Evolutionary conservation across 345 rosid species (phyloP).

Genomic region (Streptanthus diversifolius): DNA sequence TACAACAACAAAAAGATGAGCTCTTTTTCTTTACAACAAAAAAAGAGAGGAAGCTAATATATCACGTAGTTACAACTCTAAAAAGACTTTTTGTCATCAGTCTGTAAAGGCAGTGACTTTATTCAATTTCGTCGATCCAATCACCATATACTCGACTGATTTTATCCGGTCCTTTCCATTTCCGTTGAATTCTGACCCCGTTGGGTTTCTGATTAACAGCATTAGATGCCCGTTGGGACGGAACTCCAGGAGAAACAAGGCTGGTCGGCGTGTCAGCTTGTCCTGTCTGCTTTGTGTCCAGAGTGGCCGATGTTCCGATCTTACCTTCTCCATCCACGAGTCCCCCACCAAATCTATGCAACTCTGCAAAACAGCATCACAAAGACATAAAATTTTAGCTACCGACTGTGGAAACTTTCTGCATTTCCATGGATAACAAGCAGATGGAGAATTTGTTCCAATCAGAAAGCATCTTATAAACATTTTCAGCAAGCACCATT

Average conservation of each 20-base stretch:
- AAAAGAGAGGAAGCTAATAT: neutral
- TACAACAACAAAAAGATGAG: neutral
- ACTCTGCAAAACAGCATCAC: conserved; percentile 43
- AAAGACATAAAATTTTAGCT: neutral
- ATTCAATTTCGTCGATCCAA: conserved; percentile 91
- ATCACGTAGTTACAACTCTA: conserved; percentile 17
- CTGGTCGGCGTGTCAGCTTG: conserved; percentile 43
- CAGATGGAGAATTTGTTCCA: neutral
- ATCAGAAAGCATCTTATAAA: neutral
- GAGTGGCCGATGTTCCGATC: conserved; percentile 46
- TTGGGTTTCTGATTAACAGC: conserved; percentile 47
- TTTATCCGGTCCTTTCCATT: conserved; percentile 96
- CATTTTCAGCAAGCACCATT: neutral
- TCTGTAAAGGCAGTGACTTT: conserved; percentile 20
- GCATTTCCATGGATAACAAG: conserved; percentile 1
- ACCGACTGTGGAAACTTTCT: neutral
- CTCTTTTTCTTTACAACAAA: neutral
- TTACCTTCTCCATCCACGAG: conserved; percentile 52
- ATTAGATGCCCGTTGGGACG: conserved; percentile 57
- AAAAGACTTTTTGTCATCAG: neutral
- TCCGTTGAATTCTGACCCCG: conserved; percentile 66
- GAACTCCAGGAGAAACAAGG: conserved; percentile 49
- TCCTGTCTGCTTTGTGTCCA: conserved; percentile 53
- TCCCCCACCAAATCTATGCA: conserved; percentile 80
- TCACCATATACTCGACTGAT: conserved; percentile 93